Evolutionary conservation across 2,329 filamentous ascomycete species (phyloP), one percentile per base, ranked within the genome.

Genomic region (Alternaria panax): DNA sequence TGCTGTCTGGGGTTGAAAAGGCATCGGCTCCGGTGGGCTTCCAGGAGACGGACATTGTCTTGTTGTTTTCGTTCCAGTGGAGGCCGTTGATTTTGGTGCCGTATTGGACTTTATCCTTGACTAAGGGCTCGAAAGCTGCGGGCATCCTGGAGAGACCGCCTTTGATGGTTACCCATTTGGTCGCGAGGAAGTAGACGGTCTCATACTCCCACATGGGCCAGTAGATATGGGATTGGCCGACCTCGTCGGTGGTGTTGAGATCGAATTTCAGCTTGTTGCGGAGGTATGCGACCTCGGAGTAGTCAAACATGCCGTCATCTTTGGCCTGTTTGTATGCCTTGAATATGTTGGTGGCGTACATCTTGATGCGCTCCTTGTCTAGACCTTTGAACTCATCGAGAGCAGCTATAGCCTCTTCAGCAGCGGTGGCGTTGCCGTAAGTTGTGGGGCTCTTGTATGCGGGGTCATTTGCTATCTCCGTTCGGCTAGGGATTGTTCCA

Each of bases 211-310:
- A 76, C 11, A 81, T 79, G 76, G 86, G 88, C 57, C 81, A 83
- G 3, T 78, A 78, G 11, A 61, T 50, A 14, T 54, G 48, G 2
- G 63, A 60, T 8, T 75, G 70, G 0, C 73, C 73, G 1, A 78
- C 72, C 14, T 76, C 75, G 2, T 80, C 80, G 0, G 80, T 80
- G 16, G 84, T 77, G 63, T 88, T 85, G 2, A 84, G 86, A 62
- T 84, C 81, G 8, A 80, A 85, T 11, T 83, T 81, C 8, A 48
- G 45, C 30, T 48, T 36, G 30, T 48, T 48, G 0, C 45, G 45
- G 58, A 88, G 76, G 64, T 86, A 90, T 1, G 80, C 84, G 24
- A 86, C 86, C 60, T 89, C 87, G 25, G 86, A 88, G 82, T 86
- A 90, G 56, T 84, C 80, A 62, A 89, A 86, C 47, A 86, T 83